Evolutionary conservation across 148 eudicot species (phyloP).

Genomic region (Heliosperma pusillum): DNA sequence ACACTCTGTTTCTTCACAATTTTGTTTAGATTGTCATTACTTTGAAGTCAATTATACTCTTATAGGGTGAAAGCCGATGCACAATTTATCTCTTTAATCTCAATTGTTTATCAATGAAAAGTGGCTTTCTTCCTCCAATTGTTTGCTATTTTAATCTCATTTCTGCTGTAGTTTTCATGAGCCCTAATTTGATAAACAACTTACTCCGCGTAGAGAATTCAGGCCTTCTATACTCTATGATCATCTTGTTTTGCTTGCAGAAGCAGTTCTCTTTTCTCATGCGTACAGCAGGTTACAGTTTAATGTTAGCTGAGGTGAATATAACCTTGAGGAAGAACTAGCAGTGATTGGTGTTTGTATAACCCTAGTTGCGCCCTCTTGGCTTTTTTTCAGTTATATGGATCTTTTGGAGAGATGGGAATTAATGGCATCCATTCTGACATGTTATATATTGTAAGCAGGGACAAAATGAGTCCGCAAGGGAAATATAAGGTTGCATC

Average conservation of each 20-base stretch:
- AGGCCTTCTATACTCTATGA: background rate
- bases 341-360: background rate
- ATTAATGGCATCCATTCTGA: background rate
- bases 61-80: background rate
- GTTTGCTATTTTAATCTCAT: background rate
- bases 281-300: background rate
- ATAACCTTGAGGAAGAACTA: background rate
- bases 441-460: background rate
- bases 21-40: conserved; percentile 3
- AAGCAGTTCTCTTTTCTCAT: background rate
- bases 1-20: background rate
- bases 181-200: background rate
- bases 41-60: background rate
- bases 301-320: background rate
- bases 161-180: background rate
- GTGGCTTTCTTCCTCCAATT: background rate
- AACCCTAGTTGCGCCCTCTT: background rate
- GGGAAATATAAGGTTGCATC: background rate
- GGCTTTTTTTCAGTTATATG: background rate
- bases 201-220: background rate
- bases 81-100: background rate
- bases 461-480: background rate
- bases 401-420: background rate
- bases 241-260: no score
- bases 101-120: conserved; percentile 3